A percentile compares a stretch with the other conserved stretches of the same genome.
These are phyloP conservation scores for Setomelanomma holmii DNA, from an alignment of 2,329 filamentous ascomycete genomes.

Conservation along the genomic window DNA sequence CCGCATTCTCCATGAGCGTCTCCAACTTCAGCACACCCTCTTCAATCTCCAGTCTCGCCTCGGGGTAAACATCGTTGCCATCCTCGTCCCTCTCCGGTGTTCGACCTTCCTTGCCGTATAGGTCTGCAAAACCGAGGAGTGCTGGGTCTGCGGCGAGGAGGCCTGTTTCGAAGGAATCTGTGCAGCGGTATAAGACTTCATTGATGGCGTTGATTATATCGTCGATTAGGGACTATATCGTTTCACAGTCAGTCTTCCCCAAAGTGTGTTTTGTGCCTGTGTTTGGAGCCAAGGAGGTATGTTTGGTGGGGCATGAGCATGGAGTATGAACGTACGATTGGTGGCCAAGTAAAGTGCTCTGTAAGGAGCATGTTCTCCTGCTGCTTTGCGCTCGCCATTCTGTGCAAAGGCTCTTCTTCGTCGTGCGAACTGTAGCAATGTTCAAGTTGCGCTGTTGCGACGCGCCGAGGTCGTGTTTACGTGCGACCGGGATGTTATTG, in stretches of 20 bases:
- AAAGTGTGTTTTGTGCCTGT: background rate
- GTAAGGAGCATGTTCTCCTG: constrained; percentile 73
- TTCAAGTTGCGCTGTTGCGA: constrained; percentile 22
- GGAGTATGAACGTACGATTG: constrained; percentile 68
- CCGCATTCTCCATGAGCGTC: constrained; percentile 57
- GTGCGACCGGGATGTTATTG: constrained; percentile 16
- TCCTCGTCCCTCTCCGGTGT: constrained; percentile 54
- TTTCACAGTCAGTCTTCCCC: too few relatives aligned
- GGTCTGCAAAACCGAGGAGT: constrained; percentile 77
- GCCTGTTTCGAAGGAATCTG: constrained; percentile 85
- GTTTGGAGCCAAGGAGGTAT: background rate
- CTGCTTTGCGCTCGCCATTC: constrained; percentile 55
- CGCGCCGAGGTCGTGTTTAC: constrained; percentile 31
- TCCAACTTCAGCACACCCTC: constrained; percentile 68
- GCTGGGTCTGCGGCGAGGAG: constrained; percentile 76
- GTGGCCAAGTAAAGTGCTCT: constrained; percentile 94
- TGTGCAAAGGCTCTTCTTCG: constrained; percentile 1
- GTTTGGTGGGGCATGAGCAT: constrained; percentile 8
- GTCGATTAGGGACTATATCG: constrained; percentile 81
- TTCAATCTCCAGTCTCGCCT: constrained; percentile 76
- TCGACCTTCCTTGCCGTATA: constrained; percentile 54
- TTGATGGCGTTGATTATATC: constrained; percentile 98
- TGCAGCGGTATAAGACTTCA: constrained; percentile 86
- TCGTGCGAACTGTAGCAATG: constrained; percentile 13
- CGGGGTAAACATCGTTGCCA: constrained; percentile 54